Percentiles rank a stretch among this genome's conserved stretches.
These are phyloP conservation scores for Monosporascus sp. DNA, from an alignment of 2,329 filamentous ascomycete species.

Conservation along the genomic window DNA sequence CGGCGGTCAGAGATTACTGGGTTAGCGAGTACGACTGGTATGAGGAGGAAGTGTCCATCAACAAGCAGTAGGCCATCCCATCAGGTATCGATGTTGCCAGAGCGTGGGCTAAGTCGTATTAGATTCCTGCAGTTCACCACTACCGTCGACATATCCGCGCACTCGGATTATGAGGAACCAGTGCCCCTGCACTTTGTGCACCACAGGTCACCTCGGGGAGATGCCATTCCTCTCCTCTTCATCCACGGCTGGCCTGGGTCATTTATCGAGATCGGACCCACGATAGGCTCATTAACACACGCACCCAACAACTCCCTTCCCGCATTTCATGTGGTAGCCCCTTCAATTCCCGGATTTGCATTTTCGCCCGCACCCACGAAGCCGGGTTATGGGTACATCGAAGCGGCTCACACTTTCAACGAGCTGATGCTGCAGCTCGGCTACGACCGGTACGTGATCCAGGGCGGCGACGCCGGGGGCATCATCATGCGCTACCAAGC, in stretches of 20 bases:
- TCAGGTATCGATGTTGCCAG: too few species aligned
- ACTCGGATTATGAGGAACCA: too few species aligned
- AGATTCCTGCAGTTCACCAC: too few species aligned
- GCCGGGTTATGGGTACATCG: constrained; percentile 5
- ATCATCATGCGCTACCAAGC: too few species aligned
- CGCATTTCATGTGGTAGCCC: constrained; percentile 33
- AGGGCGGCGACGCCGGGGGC: not conserved
- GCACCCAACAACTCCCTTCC: constrained; percentile 19
- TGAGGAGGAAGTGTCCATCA: too few species aligned
- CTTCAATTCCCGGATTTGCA: constrained; percentile 27
- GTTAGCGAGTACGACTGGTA: too few species aligned
- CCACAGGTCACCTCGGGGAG: not conserved
- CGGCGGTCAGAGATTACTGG: too few species aligned
- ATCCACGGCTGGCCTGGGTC: constrained; percentile 28
- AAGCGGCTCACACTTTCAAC: constrained; percentile 19
- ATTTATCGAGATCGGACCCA: constrained; percentile 10
- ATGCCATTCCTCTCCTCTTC: constrained; percentile 25
- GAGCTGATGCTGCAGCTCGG: constrained; percentile 27
- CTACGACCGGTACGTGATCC: constrained; percentile 10
- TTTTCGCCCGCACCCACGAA: constrained; percentile 20
- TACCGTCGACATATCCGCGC: too few species aligned
- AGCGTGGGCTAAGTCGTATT: too few species aligned
- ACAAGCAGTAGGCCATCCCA: too few species aligned
- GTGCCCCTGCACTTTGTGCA: too few species aligned
- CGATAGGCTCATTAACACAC: constrained; percentile 22